These are phyloP conservation scores for Cenococcum geophilum DNA, from an alignment of 495 filamentous ascomycete genomes.

Conservation along the genomic window DNA sequence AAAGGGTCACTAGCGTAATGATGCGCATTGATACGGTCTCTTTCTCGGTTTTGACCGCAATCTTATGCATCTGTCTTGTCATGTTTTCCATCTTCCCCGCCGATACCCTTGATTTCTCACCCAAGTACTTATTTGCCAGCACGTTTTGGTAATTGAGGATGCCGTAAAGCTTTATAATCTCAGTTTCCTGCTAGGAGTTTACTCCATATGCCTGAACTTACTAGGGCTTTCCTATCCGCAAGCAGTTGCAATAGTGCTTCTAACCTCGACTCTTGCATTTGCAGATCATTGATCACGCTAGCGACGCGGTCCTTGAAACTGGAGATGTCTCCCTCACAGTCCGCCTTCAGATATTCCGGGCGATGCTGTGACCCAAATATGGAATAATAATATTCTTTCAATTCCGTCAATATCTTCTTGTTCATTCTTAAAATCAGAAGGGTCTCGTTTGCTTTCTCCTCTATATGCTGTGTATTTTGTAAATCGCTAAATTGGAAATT, in stretches of 20 bases:
- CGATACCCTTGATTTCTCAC: conserved; percentile 31
- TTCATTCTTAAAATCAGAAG: conserved; percentile 38
- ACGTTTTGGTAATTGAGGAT: conserved; percentile 34
- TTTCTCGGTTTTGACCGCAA: conserved; percentile 26
- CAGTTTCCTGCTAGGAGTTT: conserved; percentile 1
- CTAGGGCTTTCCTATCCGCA: conserved; percentile 31
- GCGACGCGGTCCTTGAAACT: conserved; percentile 26
- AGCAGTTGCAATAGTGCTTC: conserved; percentile 30
- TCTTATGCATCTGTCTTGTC: conserved; percentile 30
- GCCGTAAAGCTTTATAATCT: conserved; percentile 30
- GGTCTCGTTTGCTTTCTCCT: conserved; percentile 41
- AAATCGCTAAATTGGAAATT: conserved; percentile 39
- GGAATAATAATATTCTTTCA: conserved; percentile 35
- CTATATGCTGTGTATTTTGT: conserved; percentile 39
- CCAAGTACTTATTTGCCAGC: conserved; percentile 34
- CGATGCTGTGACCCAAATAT: background rate
- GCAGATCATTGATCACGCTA: conserved; percentile 31
- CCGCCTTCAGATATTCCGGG: no score
- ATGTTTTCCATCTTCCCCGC: conserved; percentile 36
- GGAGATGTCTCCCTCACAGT: conserved; percentile 9
- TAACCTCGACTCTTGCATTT: conserved; percentile 32
- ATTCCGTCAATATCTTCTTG: conserved; percentile 36
- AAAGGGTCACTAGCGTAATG: conserved; percentile 42
- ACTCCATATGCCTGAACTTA: conserved; percentile 16
- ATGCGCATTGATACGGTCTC: conserved; percentile 39